phyloP scores from a whole-genome alignment of 805 yeast species.

The Wickerhamiella sorbophila region DNA sequence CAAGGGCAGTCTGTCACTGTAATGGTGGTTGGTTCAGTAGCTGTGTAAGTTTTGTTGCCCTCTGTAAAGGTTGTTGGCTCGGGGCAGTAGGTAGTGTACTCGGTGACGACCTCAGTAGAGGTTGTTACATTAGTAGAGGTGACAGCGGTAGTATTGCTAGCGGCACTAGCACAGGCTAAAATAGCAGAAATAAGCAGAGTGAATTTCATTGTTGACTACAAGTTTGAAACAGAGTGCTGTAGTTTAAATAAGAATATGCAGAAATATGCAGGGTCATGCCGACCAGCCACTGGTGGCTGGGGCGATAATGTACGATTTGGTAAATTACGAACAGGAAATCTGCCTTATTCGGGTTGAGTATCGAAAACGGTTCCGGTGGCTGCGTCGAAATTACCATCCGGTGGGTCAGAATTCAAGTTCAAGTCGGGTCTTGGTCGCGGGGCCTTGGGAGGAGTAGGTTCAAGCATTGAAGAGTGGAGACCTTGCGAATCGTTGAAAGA shows the following conservation, averaged over 20 bases:
- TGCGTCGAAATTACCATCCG: too few species aligned
- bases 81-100: conserved; percentile 71
- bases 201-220: not conserved
- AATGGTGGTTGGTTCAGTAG: conserved; percentile 8
- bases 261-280: not conserved
- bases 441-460: too few species aligned
- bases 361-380: not conserved
- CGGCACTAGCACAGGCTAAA: not conserved
- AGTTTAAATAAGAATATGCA: not conserved
- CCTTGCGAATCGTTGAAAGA: too few species aligned
- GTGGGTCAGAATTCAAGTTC: too few species aligned
- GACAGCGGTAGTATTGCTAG: not conserved
- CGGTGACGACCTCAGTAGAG: conserved; percentile 9
- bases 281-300: not conserved
- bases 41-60: conserved; percentile 58
- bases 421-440: too few species aligned
- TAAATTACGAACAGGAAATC: not conserved
- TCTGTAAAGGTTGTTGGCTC: conserved; percentile 49
- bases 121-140: not conserved
- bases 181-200: not conserved
- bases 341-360: not conserved
- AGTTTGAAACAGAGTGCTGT: not conserved
- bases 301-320: not conserved
- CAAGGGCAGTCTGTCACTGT: conserved; percentile 13
- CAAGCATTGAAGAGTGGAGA: too few species aligned